A percentile compares a stretch with the other conserved stretches of the same genome.
These are phyloP conservation scores for Pseudonectria buxi DNA, from an alignment of 2,329 filamentous ascomycete species.

Conservation along the genomic window DNA sequence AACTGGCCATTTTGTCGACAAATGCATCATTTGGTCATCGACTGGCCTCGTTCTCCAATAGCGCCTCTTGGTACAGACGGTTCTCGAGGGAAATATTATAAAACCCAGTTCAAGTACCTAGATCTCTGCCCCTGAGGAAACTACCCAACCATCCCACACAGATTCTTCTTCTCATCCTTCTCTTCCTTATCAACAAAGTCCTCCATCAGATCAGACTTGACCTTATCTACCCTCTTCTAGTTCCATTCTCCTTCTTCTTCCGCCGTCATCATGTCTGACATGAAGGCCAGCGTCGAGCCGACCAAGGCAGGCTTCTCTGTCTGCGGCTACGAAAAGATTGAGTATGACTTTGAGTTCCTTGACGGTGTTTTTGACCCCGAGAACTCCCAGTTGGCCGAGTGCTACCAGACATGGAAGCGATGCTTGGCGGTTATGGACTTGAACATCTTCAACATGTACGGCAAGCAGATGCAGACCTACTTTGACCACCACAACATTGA, in stretches of 20 bases:
- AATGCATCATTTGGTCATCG: no score
- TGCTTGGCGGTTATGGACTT: constrained; percentile 63
- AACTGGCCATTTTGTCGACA: no score
- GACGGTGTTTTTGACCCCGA: constrained; percentile 58
- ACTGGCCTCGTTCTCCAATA: no score
- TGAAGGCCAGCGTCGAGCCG: constrained; percentile 58
- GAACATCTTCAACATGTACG: constrained; percentile 65
- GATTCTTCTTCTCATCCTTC: not conserved
- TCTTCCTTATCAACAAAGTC: no score
- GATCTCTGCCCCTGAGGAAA: no score
- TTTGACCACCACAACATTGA: constrained; percentile 58
- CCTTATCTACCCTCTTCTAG: no score
- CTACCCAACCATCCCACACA: no score
- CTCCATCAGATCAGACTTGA: no score
- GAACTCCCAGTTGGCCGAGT: constrained; percentile 56
- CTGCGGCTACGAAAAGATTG: constrained; percentile 68
- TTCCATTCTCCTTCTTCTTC: not conserved
- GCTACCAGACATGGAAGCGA: constrained; percentile 59
- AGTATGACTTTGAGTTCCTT: constrained; percentile 68
- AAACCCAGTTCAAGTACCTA: no score
- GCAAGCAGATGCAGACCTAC: constrained; percentile 58
- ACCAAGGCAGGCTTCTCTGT: constrained; percentile 62
- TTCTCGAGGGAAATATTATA: no score
- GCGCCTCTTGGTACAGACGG: no score
- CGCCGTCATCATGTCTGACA: constrained; percentile 54